Conservation (phyloP, 441 rosid genomes). For the Codiaeum variegatum region DNA sequence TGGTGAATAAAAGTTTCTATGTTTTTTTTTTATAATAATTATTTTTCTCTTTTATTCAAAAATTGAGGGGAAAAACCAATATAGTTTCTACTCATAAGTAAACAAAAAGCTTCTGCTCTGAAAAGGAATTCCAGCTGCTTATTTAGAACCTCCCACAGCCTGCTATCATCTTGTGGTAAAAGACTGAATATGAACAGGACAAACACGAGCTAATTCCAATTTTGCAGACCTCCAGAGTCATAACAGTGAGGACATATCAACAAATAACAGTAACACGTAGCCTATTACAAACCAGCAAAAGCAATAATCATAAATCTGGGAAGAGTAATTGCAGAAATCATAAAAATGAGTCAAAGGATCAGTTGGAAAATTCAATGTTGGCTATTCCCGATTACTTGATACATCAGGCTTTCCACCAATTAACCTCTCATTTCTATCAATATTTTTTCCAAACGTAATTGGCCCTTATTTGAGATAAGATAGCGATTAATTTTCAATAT, state of each 20-base stretch:
- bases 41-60: no score
- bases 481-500: conserved; percentile 2
- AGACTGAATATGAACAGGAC: not conserved
- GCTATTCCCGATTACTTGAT: not conserved
- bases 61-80: no score
- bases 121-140: not conserved
- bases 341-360: not conserved
- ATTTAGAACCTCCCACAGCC: not conserved
- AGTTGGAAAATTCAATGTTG: not conserved
- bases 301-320: not conserved
- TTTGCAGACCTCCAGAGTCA: not conserved
- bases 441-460: not conserved
- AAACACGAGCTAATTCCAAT: not conserved
- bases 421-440: not conserved
- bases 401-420: not conserved
- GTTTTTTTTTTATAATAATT: no score
- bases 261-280: not conserved
- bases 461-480: not conserved
- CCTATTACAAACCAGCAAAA: not conserved
- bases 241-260: not conserved
- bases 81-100: not conserved
- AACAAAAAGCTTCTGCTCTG: not conserved
- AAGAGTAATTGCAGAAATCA: not conserved
- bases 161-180: not conserved
- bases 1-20: not conserved